Conservation (phyloP, 2,329 filamentous ascomycete species). For the Colletotrichum tropicale region DNA sequence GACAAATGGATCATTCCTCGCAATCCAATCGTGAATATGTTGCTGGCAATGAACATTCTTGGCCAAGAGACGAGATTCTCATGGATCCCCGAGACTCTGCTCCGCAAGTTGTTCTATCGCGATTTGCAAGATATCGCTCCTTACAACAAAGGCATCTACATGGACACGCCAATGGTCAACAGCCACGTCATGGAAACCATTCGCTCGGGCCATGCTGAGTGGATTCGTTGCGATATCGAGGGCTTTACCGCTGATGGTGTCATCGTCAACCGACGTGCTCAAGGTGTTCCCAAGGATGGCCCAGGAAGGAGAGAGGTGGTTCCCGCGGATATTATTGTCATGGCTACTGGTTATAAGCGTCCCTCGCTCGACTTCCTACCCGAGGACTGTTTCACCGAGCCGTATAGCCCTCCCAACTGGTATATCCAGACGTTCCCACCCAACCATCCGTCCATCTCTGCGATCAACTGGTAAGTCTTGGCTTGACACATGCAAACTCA, state of each 20-base stretch:
- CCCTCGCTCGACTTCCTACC: slow-evolving; percentile 78
- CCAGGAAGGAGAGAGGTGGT: slow-evolving; percentile 71
- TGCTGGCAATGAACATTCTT: slow-evolving; percentile 80
- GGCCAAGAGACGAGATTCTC: slow-evolving; percentile 78
- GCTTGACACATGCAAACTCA: neutral
- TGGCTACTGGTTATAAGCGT: slow-evolving; percentile 83
- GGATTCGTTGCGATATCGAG: slow-evolving; percentile 82
- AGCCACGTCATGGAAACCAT: slow-evolving; percentile 79
- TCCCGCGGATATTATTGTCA: slow-evolving; percentile 76
- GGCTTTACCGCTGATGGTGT: slow-evolving; percentile 68
- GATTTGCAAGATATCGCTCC: slow-evolving; percentile 79
- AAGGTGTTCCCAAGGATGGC: slow-evolving; percentile 77
- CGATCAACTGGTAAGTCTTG: slow-evolving; percentile 65
- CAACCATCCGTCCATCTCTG: slow-evolving; percentile 72
- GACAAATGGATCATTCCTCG: slow-evolving; percentile 91
- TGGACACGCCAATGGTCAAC: slow-evolving; percentile 87
- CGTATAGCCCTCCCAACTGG: slow-evolving; percentile 84
- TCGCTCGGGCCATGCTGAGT: slow-evolving; percentile 72
- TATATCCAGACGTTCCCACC: slow-evolving; percentile 88
- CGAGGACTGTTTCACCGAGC: slow-evolving; percentile 71
- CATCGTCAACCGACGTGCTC: slow-evolving; percentile 71
- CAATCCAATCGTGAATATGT: slow-evolving; percentile 74
- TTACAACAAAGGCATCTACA: slow-evolving; percentile 75
- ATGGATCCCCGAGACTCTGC: slow-evolving; percentile 77
- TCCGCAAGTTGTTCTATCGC: slow-evolving; percentile 82